Evolutionary conservation across 2,329 filamentous ascomycete species (phyloP), one percentile per base, ranked within the genome.

Genomic region (Dothidotthia symphoricarpi): DNA sequence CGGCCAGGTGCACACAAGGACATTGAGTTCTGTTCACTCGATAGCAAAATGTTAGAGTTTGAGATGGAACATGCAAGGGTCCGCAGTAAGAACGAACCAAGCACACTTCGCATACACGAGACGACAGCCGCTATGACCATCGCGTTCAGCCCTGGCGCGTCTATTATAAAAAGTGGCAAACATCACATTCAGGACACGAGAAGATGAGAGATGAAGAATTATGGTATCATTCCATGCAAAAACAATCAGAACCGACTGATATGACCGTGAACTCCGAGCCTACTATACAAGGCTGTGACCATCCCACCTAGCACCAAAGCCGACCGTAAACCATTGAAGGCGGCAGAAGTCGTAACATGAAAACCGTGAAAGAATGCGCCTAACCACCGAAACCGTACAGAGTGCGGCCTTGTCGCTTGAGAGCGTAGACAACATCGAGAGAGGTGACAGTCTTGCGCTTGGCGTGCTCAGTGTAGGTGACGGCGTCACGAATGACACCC

Each of bases 371-470:
- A 43, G 31, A 38, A 47, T 41, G 37, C 53, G 61, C 52, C 82
- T 86, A 91, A 80, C 86, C 86, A 79, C 86, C 86, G 80, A 90
- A 90, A 76, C 86, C 86, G 78, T 90, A 91, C 54, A 90, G 84
- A 67, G 86, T 71, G 49, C 85, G 76, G 64, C 80, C 80, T 70
- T 83, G 80, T 64, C 80, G 73, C 75, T 83, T 80, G 51, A 80
- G 70, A 40, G 76, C 76, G 59, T 81, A 80, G 67, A 82, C 79
- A 31, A 82, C 79, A 56, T 82, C 80, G 49, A 82, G 76, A 4
- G 78, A 81, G 32, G 78, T 86, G 69, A 87, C 83, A 11, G 83
- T 86, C 82, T 86, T 86, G 72, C 83, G 81, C 81, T 86, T 87
- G 73, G 83, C 83, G 74, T 86, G 83, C 75, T 86, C 83, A 39